Base-by-base conservation (phyloP, 139 green algal species). In the Diplosphaera chodatii region DNA sequence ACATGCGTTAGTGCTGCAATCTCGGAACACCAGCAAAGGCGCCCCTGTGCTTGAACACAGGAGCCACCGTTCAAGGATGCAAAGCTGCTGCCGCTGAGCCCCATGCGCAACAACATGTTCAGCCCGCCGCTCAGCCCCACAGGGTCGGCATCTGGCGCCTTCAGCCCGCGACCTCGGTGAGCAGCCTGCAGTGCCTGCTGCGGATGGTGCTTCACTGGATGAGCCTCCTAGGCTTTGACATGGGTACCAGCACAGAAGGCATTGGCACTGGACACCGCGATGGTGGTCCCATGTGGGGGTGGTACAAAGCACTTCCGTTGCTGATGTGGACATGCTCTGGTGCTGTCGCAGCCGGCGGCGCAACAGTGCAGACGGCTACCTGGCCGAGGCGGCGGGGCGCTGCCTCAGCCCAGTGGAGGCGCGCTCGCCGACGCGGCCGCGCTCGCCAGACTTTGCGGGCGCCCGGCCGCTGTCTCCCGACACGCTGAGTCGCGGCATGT, bases 51-150 rank as follows among this genome's bases (percentile, higher is more conserved):
- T 33, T 21, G 4, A 20, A 63, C 21, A n/a, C 82, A 90, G 85
- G 85, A 91, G 40, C 77, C 91, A 28, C 89, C 89, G 5, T 93
- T 94, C 77, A 81, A 85, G 68, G 77, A 84, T 28, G 66, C 82
- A 5, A 73, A 76, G 40, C 79, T 94, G 64, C 81, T 88, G 25
- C 78, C 88, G 3, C 76, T 92, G 16, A 88, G 80, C 74, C 84
- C 84, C 13, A 34, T 59, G 6, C 55, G 40, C 27, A 72, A 48
- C 48, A 41, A 20, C 25, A 33, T 67, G 1, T 25, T 69, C 27
- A 70, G 64, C 40, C 65, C 75, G 2, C 71, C 64, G 40, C 55
- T 65, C 18, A 74, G 69, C 69, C 56, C 69, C 25, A 63, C 33
- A 4, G 30, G 28, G 25, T 32, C 23, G 23, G 41, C 13, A 16